Percentiles rank a stretch among this genome's conserved stretches.
phyloP scores from a whole-genome alignment of 345 rosid genomes.

The Camelina hispida region DNA sequence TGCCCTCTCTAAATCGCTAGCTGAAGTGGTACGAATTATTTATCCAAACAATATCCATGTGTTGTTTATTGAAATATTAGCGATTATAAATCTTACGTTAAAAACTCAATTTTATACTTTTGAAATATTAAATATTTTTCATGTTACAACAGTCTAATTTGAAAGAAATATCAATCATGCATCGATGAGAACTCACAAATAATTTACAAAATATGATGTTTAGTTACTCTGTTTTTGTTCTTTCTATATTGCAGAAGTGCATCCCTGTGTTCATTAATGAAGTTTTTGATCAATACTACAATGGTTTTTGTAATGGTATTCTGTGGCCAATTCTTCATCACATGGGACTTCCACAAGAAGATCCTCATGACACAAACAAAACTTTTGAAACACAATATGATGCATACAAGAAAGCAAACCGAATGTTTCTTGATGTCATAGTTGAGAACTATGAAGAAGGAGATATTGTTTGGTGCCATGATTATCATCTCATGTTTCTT shows the following conservation, averaged over 20 bases:
- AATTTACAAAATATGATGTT: neutral
- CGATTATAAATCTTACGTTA: too few relatives aligned
- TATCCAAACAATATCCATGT: neutral
- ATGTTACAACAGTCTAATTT: neutral
- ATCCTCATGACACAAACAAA: constrained; percentile 77
- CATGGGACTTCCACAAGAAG: constrained; percentile 94
- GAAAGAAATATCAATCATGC: neutral
- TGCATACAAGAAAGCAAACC: constrained; percentile 92
- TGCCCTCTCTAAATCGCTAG: constrained; percentile 81
- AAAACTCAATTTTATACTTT: too few relatives aligned
- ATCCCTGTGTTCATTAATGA: constrained; percentile 93
- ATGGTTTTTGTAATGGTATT: constrained; percentile 94
- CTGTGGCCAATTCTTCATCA: constrained; percentile 96
- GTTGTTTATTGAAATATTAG: neutral
- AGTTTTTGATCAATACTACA: constrained; percentile 88
- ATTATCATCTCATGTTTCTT: constrained; percentile 94
- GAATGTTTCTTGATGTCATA: constrained; percentile 91
- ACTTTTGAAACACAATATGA: constrained; percentile 88
- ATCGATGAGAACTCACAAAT: neutral
- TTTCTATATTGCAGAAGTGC: constrained; percentile 61
- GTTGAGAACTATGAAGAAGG: constrained; percentile 84
- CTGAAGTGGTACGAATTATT: constrained; percentile 60
- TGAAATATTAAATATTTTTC: neutral
- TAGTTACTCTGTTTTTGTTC: neutral
- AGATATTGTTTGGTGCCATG: constrained; percentile 97